Evolutionary conservation across 2,329 filamentous ascomycete species (phyloP).

Genomic region (Colletotrichum horii): DNA sequence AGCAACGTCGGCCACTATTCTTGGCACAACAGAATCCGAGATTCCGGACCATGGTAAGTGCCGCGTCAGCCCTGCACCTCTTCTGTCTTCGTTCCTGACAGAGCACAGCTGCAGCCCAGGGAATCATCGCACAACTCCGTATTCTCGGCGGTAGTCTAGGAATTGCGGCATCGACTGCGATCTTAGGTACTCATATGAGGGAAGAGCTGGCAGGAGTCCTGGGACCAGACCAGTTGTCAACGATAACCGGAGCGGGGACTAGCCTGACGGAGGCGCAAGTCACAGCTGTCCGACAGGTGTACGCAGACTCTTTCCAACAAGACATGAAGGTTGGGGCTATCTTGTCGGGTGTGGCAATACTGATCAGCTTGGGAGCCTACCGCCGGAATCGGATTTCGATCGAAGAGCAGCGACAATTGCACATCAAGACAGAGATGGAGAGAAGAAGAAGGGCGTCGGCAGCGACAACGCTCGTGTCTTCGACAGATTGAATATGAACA

Average conservation of each 20-base stretch:
- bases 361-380: slow-evolving; percentile 45
- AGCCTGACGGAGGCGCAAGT: slow-evolving; percentile 32
- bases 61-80: not conserved
- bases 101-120: slow-evolving; percentile 52
- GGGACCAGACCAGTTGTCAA: slow-evolving; percentile 31
- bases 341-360: slow-evolving; percentile 43
- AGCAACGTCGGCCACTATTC: slow-evolving; percentile 52
- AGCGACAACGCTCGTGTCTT: slow-evolving; percentile 13
- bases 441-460: slow-evolving; percentile 11
- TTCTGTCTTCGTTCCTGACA: not conserved
- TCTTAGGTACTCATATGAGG: slow-evolving; percentile 40
- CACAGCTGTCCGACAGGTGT: slow-evolving; percentile 39
- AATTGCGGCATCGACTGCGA: slow-evolving; percentile 56
- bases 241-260: slow-evolving; percentile 25
- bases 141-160: slow-evolving; percentile 60
- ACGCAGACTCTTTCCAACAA: slow-evolving; percentile 47
- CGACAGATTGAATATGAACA: slow-evolving; percentile 5
- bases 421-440: slow-evolving; percentile 5
- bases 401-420: slow-evolving; percentile 26
- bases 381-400: slow-evolving; percentile 34
- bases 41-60: slow-evolving; percentile 50
- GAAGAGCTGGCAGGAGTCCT: slow-evolving; percentile 32
- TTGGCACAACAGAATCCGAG: slow-evolving; percentile 46
- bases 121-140: slow-evolving; percentile 55
- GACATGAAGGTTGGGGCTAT: slow-evolving; percentile 53